Evolutionary conservation across 768 basidiomycete species (phyloP), one percentile per base, ranked within the genome.

Genomic region (Suillus tomentosus): DNA sequence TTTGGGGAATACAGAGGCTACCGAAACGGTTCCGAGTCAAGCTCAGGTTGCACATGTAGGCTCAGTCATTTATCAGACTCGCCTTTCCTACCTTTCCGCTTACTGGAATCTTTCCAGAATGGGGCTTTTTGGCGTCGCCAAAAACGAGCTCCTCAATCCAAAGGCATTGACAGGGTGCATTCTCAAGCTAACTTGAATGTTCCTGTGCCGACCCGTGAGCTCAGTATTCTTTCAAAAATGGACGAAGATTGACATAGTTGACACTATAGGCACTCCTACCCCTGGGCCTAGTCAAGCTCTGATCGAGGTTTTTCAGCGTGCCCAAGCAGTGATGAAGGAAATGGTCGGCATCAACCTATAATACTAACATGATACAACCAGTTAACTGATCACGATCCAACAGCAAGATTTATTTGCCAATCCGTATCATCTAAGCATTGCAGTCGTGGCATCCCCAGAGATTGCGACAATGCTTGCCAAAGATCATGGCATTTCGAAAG

Each of bases 361-460:
- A 45, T 3, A 5, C 43, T n/a, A 45, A 27, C 31, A 31, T 31
- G 31, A 31, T 45, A 39, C 31, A 62, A 19, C 34, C n/a, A 42
- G 14, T 39, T 22, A 22, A 37, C 51, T 37, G 27, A 37, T 51
- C 17, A 34, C n/a, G 17, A n/a, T n/a, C 13, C 15, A 50, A 43
- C 63, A 64, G 63, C 56, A 48, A 37, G 63, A 64, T 64, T 24
- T 27, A 27, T 40, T n/a, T 19, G 58, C 40, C 24, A 59, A 36
- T 50, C 63, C 63, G 5, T 64, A 60, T 34, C 63, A 64, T 51
- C 58, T 64, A 10, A 64, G 57, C 37, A 48, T 64, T 50, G 63
- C 63, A 8, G 27, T 64, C 42, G 31, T 64, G 10, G 31, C 40
- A 45, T 27, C 17, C 39, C 31, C 14, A 5, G 48, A 48, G 7